Base-by-base conservation (phyloP, 2,329 filamentous ascomycete genomes). In the Cladosporium austrohemisphaericum region DNA sequence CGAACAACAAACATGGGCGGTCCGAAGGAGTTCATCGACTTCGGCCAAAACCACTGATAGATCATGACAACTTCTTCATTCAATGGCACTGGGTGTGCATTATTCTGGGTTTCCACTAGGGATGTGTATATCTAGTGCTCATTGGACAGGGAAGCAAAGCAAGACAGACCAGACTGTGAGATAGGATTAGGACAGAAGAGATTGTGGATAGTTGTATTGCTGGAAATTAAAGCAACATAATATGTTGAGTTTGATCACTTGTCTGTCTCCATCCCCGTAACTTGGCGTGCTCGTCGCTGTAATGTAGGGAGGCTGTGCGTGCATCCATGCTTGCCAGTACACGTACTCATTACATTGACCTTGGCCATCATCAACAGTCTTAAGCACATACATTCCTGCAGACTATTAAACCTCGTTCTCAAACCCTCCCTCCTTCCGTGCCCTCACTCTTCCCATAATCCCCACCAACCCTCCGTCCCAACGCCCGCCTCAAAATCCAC, bases 401-500 rank as follows among this genome's bases (percentile, higher is more conserved):
- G 19, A 26, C 7, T n/a, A n/a, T n/a, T n/a, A n/a, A n/a, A n/a
- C n/a, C n/a, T n/a, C n/a, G n/a, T n/a, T n/a, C n/a, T 46, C 43
- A 47, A n/a, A 35, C 37, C 37, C 46, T 49, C 14, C 38, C 46
- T 7, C 46, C 46, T 54, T 70, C 68, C 14, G 65, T 70, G 32
- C 68, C 67, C 5, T 32, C 47, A 57, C 64, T 63, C 49, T 55
- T 55, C 49, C 61, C 62, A 61, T 59, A 69, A 20, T 63, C 62
- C 44, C 58, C 65, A 38, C 57, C 60, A 32, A 49, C 50, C 45
- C 68, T 57, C 44, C 65, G 60, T 22, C 68, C 68, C 57, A 72
- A 56, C 19, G 67, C 67, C 33, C 70, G 56, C 44, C 67, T 63
- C 49, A 71, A 44, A 51, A 72, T 70, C 71, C 70, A 74, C 50